Base-by-base conservation (phyloP, 352 stramenopile species). In the Phytopythium oedochilum region DNA sequence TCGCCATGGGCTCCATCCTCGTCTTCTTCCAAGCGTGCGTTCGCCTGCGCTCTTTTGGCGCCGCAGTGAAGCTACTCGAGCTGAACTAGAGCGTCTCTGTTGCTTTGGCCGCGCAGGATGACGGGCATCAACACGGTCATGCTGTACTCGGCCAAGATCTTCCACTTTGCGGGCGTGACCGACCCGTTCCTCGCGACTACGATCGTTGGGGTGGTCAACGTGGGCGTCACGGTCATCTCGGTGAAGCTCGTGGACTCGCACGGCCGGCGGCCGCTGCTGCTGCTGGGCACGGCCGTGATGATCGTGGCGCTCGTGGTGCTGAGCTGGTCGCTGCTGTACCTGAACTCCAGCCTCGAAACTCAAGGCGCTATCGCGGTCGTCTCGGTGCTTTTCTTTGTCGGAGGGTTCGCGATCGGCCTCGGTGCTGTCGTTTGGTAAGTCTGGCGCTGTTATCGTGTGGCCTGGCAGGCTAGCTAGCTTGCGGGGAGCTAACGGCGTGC, bases 41-140 rank as follows among this genome's bases (percentile, higher is more conserved):
- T 32, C 6, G 3, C 17, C 2, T 3, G 9, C n/a, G 31, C 28
- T 36, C 4, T 47, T 32, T 17, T 31, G 11, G 2, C 2, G 29
- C 34, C 17, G 1, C 36, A 35, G 23, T 28, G 18, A 32, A 23
- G 18, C n/a, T n/a, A n/a, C n/a, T n/a, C n/a, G n/a, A n/a, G n/a
- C n/a, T n/a, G n/a, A n/a, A n/a, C n/a, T n/a, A n/a, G n/a, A n/a
- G n/a, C n/a, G n/a, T n/a, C n/a, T n/a, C n/a, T n/a, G n/a, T n/a
- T n/a, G n/a, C n/a, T 28, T 14, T 17, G 34, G 14, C n/a, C 7
- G 15, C 47, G 5, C 25, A 85, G 74, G 11, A 92, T 96, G 73
- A 94, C 89, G 28, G 89, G 89, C 1, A 96, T 97, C 66, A 97
- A 97, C 68, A 96, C 84, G 9, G 89, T 97, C 29, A 93, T 96